Evolutionary conservation across 305 asterid genomes (phyloP), one percentile per base, ranked within the genome.

Genomic region (Striga hermonthica): DNA sequence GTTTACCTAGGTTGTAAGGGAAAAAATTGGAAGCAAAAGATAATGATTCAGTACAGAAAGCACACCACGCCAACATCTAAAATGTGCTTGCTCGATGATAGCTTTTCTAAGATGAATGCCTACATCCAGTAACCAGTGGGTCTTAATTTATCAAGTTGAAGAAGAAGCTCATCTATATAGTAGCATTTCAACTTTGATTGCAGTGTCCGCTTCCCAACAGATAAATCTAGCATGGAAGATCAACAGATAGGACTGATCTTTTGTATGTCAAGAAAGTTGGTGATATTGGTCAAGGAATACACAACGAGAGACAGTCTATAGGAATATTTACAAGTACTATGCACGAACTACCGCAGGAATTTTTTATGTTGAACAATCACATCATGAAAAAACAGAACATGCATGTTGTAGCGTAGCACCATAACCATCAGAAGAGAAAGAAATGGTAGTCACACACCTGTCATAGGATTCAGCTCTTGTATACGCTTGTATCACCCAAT

Each of bases 401-500:
- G 57, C 60, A 34, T 36, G 39, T 65, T 53, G 37, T 4, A 50
- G 37, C 14, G 49, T 41, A 34, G 66, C 58, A 55, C 39, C 55
- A 61, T 61, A 69, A 22, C 60, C 53, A 54, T 61, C 57, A 59
- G 14, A 37, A 53, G 16, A 47, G 15, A 13, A 7, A 55, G 65
- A 43, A 35, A 6, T 36, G 36, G 31, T 43, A 62, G 66, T 31
- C 54, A 35, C 10, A 45, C 78, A 89, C 98, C 98, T 92, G 76
- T 92, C 98, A 78, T 89, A 92, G 64, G 98, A 84, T 70, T 90
- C 99, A 6, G 97, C 99, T 80, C 99, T 88, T 65, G 99, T 90
- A 74, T 86, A 90, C 66, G 99, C 97, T 81, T 90, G 99, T 82
- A 93, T 93, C 77, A 93, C 95, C 96, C 97, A 93, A 82, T 93